Percentiles rank a stretch among this genome's conserved stretches.
These are phyloP conservation scores for Lasiodiplodia citricola DNA, from an alignment of 2,329 filamentous ascomycete genomes.

Conservation along the genomic window DNA sequence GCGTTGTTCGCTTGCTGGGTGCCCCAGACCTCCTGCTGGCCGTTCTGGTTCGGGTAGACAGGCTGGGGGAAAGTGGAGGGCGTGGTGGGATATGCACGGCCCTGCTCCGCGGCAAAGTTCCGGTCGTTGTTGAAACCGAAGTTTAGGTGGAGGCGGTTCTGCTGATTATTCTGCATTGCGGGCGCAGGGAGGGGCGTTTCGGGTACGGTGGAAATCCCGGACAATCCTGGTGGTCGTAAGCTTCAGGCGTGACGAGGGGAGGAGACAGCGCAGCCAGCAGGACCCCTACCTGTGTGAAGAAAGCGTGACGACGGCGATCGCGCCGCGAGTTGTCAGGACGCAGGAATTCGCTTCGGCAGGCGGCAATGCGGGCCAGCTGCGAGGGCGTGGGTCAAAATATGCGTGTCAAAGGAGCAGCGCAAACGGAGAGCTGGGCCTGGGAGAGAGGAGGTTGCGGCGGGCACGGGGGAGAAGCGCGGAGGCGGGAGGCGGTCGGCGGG, in stretches of 20 bases:
- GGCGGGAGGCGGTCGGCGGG: constrained; percentile 18
- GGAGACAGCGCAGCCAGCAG: constrained; percentile 13
- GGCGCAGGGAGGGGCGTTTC: constrained; percentile 22
- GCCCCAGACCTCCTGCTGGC: constrained; percentile 66
- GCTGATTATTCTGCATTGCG: constrained; percentile 34
- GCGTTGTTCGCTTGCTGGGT: constrained; percentile 51
- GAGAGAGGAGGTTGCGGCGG: constrained; percentile 20
- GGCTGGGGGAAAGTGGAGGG: constrained; percentile 97
- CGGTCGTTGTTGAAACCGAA: constrained; percentile 54
- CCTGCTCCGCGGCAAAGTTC: constrained; percentile 50
- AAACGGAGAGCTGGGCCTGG: constrained; percentile 11
- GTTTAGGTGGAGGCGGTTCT: constrained; percentile 58
- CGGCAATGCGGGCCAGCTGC: neutral
- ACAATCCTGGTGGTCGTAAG: constrained; percentile 19
- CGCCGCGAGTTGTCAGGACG: neutral
- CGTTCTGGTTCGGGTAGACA: constrained; percentile 68
- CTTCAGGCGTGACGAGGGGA: constrained; percentile 19
- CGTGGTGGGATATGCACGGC: constrained; percentile 66
- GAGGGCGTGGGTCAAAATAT: neutral
- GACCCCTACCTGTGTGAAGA: constrained; percentile 26
- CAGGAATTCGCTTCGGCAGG: constrained; percentile 3
- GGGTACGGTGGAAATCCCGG: constrained; percentile 18
- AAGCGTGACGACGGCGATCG: constrained; percentile 13
- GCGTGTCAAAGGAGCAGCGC: constrained; percentile 9
- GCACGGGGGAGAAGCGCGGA: constrained; percentile 17